Evolutionary conservation across 2,329 filamentous ascomycete species (phyloP).

Genomic region (Juglanconis juglandina): DNA sequence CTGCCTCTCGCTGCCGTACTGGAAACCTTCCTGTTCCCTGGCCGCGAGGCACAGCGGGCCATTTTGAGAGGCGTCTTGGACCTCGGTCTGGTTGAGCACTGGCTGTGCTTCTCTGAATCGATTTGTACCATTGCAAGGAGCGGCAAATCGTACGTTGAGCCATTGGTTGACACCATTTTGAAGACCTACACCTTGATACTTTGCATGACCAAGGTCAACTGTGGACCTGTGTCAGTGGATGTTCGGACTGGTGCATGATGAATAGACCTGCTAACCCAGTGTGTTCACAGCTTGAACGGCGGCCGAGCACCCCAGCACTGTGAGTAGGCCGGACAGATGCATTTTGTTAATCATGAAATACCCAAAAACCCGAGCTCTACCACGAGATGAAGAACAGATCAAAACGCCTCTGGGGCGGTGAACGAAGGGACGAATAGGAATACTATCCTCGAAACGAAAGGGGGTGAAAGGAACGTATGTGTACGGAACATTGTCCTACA

Average conservation of each 20-base stretch:
- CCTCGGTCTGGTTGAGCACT: background rate
- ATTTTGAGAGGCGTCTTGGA: slow-evolving; percentile 5
- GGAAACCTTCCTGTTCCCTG: slow-evolving; percentile 7
- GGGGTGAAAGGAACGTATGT: background rate
- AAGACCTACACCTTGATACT: background rate
- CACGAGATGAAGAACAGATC: background rate
- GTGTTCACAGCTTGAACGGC: background rate
- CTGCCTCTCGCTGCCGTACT: slow-evolving; percentile 2
- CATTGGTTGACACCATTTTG: slow-evolving; percentile 3
- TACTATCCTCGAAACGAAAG: background rate
- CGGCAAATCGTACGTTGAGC: slow-evolving; percentile 6
- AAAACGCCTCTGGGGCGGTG: background rate
- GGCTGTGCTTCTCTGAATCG: slow-evolving; percentile 8
- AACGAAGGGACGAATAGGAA: background rate
- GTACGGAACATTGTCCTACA: no score
- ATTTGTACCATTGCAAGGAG: background rate
- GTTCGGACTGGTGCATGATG: background rate
- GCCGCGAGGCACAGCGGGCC: slow-evolving; percentile 1
- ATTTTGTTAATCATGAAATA: background rate
- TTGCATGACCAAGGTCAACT: slow-evolving; percentile 9
- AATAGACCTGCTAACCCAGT: background rate
- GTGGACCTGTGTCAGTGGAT: background rate
- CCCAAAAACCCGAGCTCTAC: no score
- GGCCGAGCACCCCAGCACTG: background rate
- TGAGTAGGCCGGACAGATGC: background rate